A percentile compares a stretch with the other conserved stretches of the same genome.
phyloP scores from a whole-genome alignment of 1,284 basidiomycete species.

The Hemileia vastatrix region DNA sequence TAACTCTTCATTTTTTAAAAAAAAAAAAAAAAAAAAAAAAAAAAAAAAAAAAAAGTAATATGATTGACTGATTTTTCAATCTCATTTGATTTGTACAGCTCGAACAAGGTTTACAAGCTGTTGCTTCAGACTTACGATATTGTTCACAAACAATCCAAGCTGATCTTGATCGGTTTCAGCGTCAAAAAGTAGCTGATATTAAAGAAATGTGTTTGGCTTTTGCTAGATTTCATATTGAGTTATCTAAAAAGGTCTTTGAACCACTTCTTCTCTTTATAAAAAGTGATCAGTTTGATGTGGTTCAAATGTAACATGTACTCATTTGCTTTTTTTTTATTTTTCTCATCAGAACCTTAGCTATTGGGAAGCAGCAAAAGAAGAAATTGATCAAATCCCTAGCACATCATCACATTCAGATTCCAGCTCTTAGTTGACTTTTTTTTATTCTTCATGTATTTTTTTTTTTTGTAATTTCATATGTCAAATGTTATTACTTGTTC shows the following conservation, averaged over 20 bases:
- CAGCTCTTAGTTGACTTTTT: too few relatives aligned
- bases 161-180: constrained; percentile 93
- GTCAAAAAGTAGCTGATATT: constrained; percentile 94
- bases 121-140: constrained; percentile 87
- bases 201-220: constrained; percentile 83
- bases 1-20: background rate
- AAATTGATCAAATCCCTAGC: too few relatives aligned
- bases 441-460: too few relatives aligned
- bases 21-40: too few relatives aligned
- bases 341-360: constrained; percentile 74
- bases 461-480: too few relatives aligned
- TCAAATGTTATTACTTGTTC: too few relatives aligned
- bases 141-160: constrained; percentile 92
- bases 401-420: too few relatives aligned
- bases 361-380: constrained; percentile 89
- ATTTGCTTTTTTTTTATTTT: constrained; percentile 22
- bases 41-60: too few relatives aligned
- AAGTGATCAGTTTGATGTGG: constrained; percentile 2
- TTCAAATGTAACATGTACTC: constrained; percentile 1
- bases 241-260: constrained; percentile 72
- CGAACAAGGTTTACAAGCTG: constrained; percentile 78
- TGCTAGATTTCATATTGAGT: constrained; percentile 82
- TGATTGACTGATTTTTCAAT: too few relatives aligned
- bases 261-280: constrained; percentile 1
- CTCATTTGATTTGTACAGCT: constrained; percentile 51